phyloP scores from a whole-genome alignment of 345 rosid species.

The Gossypium rotundifolium region DNA sequence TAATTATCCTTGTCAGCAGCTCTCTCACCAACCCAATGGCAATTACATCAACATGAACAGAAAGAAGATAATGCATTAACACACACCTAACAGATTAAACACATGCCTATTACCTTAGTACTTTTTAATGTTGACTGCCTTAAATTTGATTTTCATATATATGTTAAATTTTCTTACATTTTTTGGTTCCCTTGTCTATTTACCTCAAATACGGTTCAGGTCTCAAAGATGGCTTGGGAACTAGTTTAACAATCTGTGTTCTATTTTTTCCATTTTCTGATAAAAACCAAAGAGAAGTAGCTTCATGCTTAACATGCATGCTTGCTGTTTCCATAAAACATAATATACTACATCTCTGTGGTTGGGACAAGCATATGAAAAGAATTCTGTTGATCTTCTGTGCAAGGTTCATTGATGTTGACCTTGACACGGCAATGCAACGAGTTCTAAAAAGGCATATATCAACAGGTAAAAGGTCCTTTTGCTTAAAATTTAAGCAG shows the following conservation, averaged over 20 bases:
- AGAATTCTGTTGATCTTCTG: slow-evolving; percentile 3
- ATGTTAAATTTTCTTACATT: background rate
- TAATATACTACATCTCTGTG: background rate
- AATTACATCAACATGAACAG: too few relatives aligned
- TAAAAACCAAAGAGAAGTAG: background rate
- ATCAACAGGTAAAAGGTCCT: slow-evolving; percentile 48
- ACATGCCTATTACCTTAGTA: too few relatives aligned
- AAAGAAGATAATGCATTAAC: too few relatives aligned
- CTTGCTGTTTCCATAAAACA: background rate
- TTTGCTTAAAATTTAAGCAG: background rate
- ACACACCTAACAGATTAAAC: too few relatives aligned
- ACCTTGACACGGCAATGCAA: slow-evolving; percentile 67
- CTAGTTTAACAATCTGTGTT: background rate
- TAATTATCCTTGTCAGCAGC: too few relatives aligned
- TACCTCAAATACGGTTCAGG: background rate
- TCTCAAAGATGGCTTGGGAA: background rate
- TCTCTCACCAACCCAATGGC: too few relatives aligned
- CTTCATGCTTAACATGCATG: background rate
- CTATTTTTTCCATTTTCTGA: background rate
- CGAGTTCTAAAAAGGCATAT: slow-evolving; percentile 73
- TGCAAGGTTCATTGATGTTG: slow-evolving; percentile 71
- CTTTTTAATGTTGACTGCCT: background rate
- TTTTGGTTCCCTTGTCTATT: background rate
- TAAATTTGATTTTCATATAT: background rate
- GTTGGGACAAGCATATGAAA: background rate